These are phyloP conservation scores for Vararia minispora DNA, from an alignment of 768 basidiomycete genomes.

Conservation along the genomic window DNA sequence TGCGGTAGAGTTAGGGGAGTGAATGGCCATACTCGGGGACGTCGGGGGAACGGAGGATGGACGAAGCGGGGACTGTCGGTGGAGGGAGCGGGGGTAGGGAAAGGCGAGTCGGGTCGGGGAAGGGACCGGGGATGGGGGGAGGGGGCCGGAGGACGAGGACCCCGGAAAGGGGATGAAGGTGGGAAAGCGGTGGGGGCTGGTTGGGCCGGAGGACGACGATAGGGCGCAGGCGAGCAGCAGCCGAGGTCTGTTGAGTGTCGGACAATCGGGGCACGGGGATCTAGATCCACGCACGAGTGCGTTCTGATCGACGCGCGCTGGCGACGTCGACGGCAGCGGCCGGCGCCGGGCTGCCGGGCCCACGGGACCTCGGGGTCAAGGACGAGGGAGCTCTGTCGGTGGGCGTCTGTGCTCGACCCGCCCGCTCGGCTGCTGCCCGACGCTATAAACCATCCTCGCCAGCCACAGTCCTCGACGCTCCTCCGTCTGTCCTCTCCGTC, in stretches of 20 bases:
- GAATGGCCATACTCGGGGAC: not conserved
- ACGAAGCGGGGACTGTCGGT: not conserved
- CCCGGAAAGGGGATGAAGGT: not conserved
- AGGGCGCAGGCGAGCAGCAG: not conserved
- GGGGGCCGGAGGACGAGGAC: no score
- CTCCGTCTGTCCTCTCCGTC: conserved; percentile 29
- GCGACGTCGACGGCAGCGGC: no score
- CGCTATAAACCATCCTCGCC: no score
- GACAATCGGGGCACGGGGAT: conserved; percentile 10
- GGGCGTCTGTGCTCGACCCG: no score
- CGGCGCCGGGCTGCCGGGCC: no score
- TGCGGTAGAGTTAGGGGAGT: conserved; percentile 1
- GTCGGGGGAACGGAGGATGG: not conserved
- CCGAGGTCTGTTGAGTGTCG: conserved; percentile 5
- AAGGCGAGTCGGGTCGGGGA: not conserved
- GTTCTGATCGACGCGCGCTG: no score
- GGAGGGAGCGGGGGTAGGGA: not conserved
- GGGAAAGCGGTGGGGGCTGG: conserved; percentile 1
- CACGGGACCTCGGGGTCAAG: no score
- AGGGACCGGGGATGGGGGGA: not conserved
- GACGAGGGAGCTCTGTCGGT: no score
- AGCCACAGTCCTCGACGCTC: conserved; percentile 16
- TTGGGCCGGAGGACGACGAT: not conserved
- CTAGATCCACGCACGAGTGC: no score
- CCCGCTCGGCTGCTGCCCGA: no score